Evolutionary conservation across 2,329 filamentous ascomycete genomes (phyloP).

Genomic region (Podosphaera fusca): DNA sequence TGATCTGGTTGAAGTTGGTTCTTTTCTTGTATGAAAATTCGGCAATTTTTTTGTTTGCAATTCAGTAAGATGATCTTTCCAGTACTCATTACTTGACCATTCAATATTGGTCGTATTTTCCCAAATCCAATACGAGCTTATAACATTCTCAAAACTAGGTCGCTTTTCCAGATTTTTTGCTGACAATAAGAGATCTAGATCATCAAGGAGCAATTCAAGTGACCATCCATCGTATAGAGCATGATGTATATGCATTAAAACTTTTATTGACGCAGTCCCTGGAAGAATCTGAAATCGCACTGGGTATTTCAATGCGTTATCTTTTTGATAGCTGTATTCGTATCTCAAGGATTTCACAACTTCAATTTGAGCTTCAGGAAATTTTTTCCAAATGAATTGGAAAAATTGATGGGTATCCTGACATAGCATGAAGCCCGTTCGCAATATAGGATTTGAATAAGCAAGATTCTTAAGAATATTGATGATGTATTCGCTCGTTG

Average conservation of each 20-base stretch:
- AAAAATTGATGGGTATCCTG: slow-evolving; percentile 24
- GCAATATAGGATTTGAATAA: slow-evolving; percentile 38
- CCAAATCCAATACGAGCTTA: slow-evolving; percentile 22
- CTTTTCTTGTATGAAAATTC: slow-evolving; percentile 25
- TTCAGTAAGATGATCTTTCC: slow-evolving; percentile 40
- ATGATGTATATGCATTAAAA: slow-evolving; percentile 42
- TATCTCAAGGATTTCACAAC: slow-evolving; percentile 20
- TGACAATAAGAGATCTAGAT: slow-evolving; percentile 30
- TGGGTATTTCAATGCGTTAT: slow-evolving; percentile 24
- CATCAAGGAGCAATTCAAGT: slow-evolving; percentile 46
- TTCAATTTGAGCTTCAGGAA: slow-evolving; percentile 20
- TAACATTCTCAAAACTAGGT: slow-evolving; percentile 38
- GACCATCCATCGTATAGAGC: slow-evolving; percentile 90
- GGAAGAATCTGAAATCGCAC: slow-evolving; percentile 33
- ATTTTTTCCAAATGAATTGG: slow-evolving; percentile 38
- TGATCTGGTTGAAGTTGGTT: slow-evolving; percentile 11
- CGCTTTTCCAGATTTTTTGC: slow-evolving; percentile 15
- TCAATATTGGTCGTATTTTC: slow-evolving; percentile 12
- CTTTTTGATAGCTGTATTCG: slow-evolving; percentile 17
- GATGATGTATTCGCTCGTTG: slow-evolving; percentile 19
- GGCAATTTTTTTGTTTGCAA: slow-evolving; percentile 33
- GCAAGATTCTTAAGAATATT: slow-evolving; percentile 27
- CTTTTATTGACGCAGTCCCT: slow-evolving; percentile 8
- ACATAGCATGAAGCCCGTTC: slow-evolving; percentile 47
- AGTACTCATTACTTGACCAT: slow-evolving; percentile 34